Evolutionary conservation across 345 rosid genomes (phyloP), one percentile per base, ranked within the genome.

Genomic region (Arabidopsis suecica): DNA sequence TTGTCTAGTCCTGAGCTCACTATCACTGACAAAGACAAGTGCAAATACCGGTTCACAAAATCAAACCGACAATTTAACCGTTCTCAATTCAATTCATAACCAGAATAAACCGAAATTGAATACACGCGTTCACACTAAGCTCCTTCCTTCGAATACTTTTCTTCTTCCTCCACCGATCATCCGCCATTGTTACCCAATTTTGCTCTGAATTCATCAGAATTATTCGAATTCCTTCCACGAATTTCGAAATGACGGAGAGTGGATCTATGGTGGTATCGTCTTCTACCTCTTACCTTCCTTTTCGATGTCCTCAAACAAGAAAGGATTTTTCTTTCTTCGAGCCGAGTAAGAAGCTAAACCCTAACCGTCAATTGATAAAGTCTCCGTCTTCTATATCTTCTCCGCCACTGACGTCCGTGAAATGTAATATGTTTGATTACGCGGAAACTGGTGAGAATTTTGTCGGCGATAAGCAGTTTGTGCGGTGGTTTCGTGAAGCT

Each of bases 401-500:
- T 65, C 4, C 18, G n/a, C 0, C 25, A 40, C 23, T 14, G 0
- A 50, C 4, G 45, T 0, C 25, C 37, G 57, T 56, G 44, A 77
- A 78, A 65, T 74, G 91, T 48, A 62, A 60, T 13, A 73, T 68
- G 69, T 69, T 78, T 9, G 78, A 59, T 61, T 86, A 79, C 64
- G 68, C 54, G n/a, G 87, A 86, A 72, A 57, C 61, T 23, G 20
- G 11, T 75, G 74, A 78, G 65, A 79, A 63, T 36, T 30, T 79
- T 6, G 81, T 75, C 20, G 89, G 82, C 57, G 93, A 89, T 71
- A 71, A 84, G 75, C 96, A 82, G 61, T 93, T 91, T 75, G 97
- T 89, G 59, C 74, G 85, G 86, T 89, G 97, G 97, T 93, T 93
- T 67, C 89, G 93, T 18, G 97, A 93, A 82, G 98, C 96, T 1